These are phyloP conservation scores for Chlorella sp. DNA, from an alignment of 139 green algal species.

Conservation along the genomic window DNA sequence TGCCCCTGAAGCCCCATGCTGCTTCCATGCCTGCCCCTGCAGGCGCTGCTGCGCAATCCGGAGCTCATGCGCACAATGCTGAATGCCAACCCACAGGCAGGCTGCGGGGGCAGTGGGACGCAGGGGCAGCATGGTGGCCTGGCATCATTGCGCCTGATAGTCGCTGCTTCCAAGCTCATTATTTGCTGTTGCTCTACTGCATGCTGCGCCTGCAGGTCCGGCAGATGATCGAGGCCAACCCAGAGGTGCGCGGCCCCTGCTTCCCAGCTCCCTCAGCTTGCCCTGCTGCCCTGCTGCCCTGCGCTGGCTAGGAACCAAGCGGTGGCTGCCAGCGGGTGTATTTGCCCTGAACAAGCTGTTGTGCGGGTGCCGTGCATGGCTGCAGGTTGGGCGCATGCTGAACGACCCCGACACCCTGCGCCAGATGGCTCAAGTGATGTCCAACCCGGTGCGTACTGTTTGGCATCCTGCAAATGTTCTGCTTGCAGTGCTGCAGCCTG, in stretches of 20 bases:
- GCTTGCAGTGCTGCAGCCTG: too few species aligned
- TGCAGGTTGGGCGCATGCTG: slow-evolving; percentile 89
- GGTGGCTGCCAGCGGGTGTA: too few species aligned
- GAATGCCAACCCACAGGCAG: slow-evolving; percentile 70
- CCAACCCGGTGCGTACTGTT: slow-evolving; percentile 82
- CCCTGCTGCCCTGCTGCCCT: background rate
- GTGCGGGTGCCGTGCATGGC: too few species aligned
- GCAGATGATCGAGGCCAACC: slow-evolving; percentile 75
- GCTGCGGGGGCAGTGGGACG: too few species aligned
- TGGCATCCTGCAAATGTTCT: too few species aligned
- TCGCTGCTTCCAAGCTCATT: too few species aligned
- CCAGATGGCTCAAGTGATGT: slow-evolving; percentile 79
- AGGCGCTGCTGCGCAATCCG: slow-evolving; percentile 86
- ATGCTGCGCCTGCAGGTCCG: slow-evolving; percentile 46
- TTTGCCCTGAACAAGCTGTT: too few species aligned
- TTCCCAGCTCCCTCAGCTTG: background rate
- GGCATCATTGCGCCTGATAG: too few species aligned
- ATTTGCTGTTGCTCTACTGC: too few species aligned
- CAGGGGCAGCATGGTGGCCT: too few species aligned
- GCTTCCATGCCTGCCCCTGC: slow-evolving; percentile 38
- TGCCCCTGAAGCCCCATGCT: too few species aligned
- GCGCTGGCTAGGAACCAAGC: too few species aligned
- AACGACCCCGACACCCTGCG: slow-evolving; percentile 91
- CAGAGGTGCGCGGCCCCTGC: slow-evolving; percentile 71
- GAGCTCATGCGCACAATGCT: slow-evolving; percentile 87